phyloP scores from a whole-genome alignment of 768 basidiomycete genomes.

The Tricholoma hemisulphureum region DNA sequence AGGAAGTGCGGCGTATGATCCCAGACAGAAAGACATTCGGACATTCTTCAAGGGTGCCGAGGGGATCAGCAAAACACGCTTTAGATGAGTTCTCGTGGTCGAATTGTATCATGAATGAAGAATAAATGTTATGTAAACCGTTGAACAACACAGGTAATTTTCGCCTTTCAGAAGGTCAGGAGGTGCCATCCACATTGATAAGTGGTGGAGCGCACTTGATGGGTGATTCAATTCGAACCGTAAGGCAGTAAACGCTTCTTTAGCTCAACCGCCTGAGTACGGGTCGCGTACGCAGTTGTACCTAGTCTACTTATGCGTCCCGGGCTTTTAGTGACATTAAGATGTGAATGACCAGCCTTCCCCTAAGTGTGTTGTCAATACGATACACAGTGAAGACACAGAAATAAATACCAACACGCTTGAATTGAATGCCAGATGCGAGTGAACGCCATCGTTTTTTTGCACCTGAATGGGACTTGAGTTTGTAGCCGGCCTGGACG shows the following conservation, averaged over 20 bases:
- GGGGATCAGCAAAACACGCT: constrained; percentile 20
- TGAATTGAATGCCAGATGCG: constrained; percentile 63
- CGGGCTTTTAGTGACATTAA: constrained; percentile 67
- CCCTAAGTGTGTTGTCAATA: constrained; percentile 42
- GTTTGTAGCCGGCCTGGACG: constrained; percentile 63
- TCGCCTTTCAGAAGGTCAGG: not conserved
- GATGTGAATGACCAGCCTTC: constrained; percentile 69
- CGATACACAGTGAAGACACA: not conserved
- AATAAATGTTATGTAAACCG: not conserved
- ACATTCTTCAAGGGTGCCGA: constrained; percentile 53
- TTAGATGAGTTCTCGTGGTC: not conserved
- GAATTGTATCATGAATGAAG: not conserved
- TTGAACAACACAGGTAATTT: not conserved
- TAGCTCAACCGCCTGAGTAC: constrained; percentile 62
- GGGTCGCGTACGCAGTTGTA: constrained; percentile 63
- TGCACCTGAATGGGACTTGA: constrained; percentile 77
- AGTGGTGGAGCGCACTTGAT: not conserved
- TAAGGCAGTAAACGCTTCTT: constrained; percentile 72
- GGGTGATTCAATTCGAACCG: constrained; percentile 35
- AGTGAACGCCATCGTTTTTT: constrained; percentile 80
- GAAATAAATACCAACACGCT: constrained; percentile 54
- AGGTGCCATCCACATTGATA: not conserved
- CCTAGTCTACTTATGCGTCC: constrained; percentile 64
- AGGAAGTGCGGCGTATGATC: constrained; percentile 67
- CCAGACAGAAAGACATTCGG: constrained; percentile 72